Evolutionary conservation across 179 eudicot species (phyloP), one percentile per base, ranked within the genome.

Genomic region (Sideroxylon spinosum): DNA sequence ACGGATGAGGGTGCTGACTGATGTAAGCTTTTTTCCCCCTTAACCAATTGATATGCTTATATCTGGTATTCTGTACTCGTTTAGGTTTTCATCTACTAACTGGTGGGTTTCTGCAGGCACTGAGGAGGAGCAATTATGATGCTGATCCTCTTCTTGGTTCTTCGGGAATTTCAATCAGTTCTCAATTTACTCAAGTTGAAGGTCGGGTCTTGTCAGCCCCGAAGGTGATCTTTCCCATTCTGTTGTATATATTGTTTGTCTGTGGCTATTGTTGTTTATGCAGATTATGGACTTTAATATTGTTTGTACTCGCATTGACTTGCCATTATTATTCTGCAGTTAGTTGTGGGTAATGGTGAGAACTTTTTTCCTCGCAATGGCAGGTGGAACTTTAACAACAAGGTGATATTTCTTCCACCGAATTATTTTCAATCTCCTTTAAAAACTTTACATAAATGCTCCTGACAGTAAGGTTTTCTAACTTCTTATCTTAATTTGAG

Each of bases 361-460:
- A 90, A 89, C 56, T 82, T 84, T 64, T 68, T 86, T 44, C 88
- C 93, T 0, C 82, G 88, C 7, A 87, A 88, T 79, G 95, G 95
- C 4, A 78, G 95, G 7, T 91, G 95, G 95, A 91, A 89, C 65
- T 84, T 84, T 65, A 91, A 88, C 56, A 91, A 89, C 80, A 91
- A 91, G 91, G 92, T 89, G 29, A 53, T 32, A 26, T 0, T 65
- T 10, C 48, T 65, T 6, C 22, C 44, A 26, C n/a, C n/a, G 20
- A 16, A 52, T 12, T 29, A 28, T 10, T 50, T 2, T 53, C 22
- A 50, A 10, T 25, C 67, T 16, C 37, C 11, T 20, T n/a, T 48
- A 22, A 13, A 7, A 29, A 17, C 6, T 26, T n/a, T 4, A 20
- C 7, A 28, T 4, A 29, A 25, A 7, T 29, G 20, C 9, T 44